Percentiles rank a stretch among this genome's conserved stretches.
These are phyloP conservation scores for Glycine tomentella DNA, from an alignment of 306 rosid species.

Conservation along the genomic window DNA sequence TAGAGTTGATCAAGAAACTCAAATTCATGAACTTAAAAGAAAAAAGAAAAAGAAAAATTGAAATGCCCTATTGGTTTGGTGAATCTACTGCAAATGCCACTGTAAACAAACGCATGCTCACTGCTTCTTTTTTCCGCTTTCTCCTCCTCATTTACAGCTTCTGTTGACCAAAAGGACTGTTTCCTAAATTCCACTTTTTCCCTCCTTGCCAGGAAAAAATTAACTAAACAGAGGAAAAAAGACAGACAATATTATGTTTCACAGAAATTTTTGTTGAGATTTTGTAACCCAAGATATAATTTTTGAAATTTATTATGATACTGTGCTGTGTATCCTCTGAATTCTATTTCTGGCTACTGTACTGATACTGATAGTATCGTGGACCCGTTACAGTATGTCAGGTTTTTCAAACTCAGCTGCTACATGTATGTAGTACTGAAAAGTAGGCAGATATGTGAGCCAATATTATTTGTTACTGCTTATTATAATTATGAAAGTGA, in stretches of 20 bases:
- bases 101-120: conserved; percentile 37
- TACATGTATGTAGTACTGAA: background rate
- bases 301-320: conserved; percentile 18
- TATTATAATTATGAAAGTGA: no score
- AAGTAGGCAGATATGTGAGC: background rate
- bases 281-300: background rate
- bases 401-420: background rate
- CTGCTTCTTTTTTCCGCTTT: conserved; percentile 25
- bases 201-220: background rate
- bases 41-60: background rate
- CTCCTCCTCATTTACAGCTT: conserved; percentile 12
- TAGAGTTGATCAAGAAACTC: conserved; percentile 75
- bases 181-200: conserved; percentile 10
- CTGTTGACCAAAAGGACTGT: conserved; percentile 36
- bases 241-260: conserved; percentile 11
- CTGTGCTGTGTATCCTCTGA: background rate
- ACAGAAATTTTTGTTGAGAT: conserved; percentile 17
- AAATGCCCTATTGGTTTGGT: conserved; percentile 45
- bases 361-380: background rate
- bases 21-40: conserved; percentile 42
- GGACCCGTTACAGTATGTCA: conserved; percentile 3
- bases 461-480: no score
- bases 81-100: conserved; percentile 69
- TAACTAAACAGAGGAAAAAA: background rate
- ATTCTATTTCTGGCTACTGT: background rate